These are phyloP conservation scores for Pseudognaphalium luteoalbum DNA, from an alignment of 129 eudicot genomes.

Conservation along the genomic window DNA sequence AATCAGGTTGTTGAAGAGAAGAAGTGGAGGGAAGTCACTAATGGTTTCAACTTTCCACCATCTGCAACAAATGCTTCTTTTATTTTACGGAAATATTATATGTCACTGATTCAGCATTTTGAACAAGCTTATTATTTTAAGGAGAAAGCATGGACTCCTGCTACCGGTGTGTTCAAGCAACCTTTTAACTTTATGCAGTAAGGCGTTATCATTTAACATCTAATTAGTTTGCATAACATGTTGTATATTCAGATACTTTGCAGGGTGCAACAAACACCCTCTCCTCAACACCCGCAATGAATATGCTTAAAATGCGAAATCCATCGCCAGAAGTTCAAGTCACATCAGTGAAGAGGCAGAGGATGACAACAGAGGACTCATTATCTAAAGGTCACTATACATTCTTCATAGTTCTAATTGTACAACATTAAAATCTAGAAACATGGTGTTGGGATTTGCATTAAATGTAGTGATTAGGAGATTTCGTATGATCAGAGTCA, in stretches of 20 bases:
- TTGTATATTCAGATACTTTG: conserved; percentile 51
- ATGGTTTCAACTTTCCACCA: conserved; percentile 74
- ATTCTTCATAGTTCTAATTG: neutral
- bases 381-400: conserved; percentile 43
- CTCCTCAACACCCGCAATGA: conserved; percentile 39
- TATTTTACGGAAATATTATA: conserved; percentile 76
- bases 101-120: conserved; percentile 73
- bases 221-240: neutral
- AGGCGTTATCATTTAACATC: neutral
- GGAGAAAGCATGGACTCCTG: conserved; percentile 70
- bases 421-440: no score
- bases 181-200: conserved; percentile 2
- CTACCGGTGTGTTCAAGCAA: conserved; percentile 45
- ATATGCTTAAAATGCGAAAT: conserved; percentile 35
- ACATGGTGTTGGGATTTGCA: neutral
- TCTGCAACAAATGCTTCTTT: conserved; percentile 98
- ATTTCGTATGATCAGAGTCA: neutral
- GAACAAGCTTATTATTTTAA: conserved; percentile 83
- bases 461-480: neutral
- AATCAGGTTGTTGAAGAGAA: conserved; percentile 74
- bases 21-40: conserved; percentile 88
- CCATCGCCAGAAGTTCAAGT: conserved; percentile 33
- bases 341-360: conserved; percentile 34
- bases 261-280: conserved; percentile 31
- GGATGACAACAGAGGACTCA: conserved; percentile 22